These are phyloP conservation scores for Micromonas commoda DNA, from an alignment of 139 green algal species.

Conservation along the genomic window DNA sequence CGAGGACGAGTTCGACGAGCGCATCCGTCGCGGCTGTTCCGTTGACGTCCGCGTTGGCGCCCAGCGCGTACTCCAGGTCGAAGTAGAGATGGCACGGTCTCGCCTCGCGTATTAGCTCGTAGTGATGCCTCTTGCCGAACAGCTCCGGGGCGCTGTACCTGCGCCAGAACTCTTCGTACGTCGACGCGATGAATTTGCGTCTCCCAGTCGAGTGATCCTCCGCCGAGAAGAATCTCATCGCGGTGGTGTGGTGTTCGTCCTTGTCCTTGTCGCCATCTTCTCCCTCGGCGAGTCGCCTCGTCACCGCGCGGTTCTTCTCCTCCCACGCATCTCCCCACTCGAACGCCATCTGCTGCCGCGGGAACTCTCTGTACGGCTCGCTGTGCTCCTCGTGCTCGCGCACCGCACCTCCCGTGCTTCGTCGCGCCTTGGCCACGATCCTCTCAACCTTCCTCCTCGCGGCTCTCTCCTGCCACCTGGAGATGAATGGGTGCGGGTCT, in stretches of 20 bases:
- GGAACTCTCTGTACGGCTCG: neutral
- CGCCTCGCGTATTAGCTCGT: slow-evolving; percentile 14
- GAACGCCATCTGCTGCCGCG: neutral
- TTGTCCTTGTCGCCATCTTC: neutral
- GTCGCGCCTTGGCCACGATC: neutral
- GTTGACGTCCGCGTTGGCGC: slow-evolving; percentile 18
- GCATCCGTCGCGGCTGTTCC: neutral
- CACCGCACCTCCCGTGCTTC: neutral
- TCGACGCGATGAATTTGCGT: neutral
- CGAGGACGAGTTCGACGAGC: neutral
- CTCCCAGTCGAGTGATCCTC: neutral
- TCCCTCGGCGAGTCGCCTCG: neutral
- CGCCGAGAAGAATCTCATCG: slow-evolving; percentile 1
- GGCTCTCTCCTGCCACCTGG: too few relatives aligned
- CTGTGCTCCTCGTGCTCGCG: neutral
- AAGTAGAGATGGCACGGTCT: slow-evolving; percentile 25
- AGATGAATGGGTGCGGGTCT: neutral
- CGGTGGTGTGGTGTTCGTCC: neutral
- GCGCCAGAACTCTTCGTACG: neutral
- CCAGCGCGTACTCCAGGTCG: slow-evolving; percentile 6
- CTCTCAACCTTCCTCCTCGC: too few relatives aligned
- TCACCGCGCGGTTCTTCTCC: neutral
- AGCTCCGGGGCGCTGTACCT: neutral
- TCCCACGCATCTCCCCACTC: neutral
- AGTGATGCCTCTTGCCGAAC: slow-evolving; percentile 12